Percentiles rank a stretch among this genome's conserved stretches.
Conservation (phyloP, 1,284 basidiomycete genomes). For the Ganoderma boninense region DNA sequence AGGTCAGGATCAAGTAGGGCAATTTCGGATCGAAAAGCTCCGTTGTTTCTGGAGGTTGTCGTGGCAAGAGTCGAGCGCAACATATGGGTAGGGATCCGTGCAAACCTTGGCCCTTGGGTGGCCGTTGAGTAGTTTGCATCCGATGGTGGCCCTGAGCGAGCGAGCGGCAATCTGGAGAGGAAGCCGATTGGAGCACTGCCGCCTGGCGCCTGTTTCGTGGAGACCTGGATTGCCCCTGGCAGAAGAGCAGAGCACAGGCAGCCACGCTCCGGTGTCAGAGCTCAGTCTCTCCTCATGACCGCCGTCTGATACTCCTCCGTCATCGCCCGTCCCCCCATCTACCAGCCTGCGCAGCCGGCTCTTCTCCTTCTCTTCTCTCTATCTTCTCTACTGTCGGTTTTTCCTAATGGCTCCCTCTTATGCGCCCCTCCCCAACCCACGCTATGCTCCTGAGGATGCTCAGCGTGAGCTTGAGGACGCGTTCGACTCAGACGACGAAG, state of each 20-base stretch:
- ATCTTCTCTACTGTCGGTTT: background rate
- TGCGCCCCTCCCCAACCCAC: slow-evolving; percentile 58
- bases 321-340: slow-evolving; percentile 4
- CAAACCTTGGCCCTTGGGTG: background rate
- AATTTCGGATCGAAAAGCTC: too few relatives aligned
- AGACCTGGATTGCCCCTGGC: background rate
- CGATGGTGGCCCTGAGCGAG: background rate
- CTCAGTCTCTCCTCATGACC: background rate
- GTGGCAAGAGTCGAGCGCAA: too few relatives aligned
- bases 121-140: background rate
- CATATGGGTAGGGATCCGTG: too few relatives aligned
- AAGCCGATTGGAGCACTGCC: slow-evolving; percentile 4
- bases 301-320: slow-evolving; percentile 16
- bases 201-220: slow-evolving; percentile 5
- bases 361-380: slow-evolving; percentile 9
- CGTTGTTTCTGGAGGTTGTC: too few relatives aligned
- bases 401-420: slow-evolving; percentile 50
- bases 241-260: background rate
- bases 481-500: slow-evolving; percentile 66
- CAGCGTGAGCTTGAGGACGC: slow-evolving; percentile 73
- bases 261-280: background rate
- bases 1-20: too few relatives aligned
- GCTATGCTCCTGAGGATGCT: slow-evolving; percentile 50
- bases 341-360: slow-evolving; percentile 2
- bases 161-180: background rate